These are phyloP conservation scores for Diaporthe nobilis DNA, from an alignment of 2,329 filamentous ascomycete species.

Conservation along the genomic window DNA sequence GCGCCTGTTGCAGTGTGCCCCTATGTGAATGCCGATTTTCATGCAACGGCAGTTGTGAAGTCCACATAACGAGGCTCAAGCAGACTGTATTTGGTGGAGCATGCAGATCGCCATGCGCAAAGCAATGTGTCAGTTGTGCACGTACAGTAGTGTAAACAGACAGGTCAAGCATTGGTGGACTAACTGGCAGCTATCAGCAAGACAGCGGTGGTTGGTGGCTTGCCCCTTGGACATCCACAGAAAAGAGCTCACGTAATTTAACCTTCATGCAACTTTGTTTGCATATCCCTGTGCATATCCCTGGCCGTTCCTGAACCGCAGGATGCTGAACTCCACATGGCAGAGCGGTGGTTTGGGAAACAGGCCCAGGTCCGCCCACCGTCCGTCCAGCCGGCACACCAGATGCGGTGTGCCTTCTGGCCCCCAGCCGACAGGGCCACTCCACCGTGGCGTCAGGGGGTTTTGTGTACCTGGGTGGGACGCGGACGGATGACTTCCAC, in stretches of 20 bases:
- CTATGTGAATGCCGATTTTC: neutral
- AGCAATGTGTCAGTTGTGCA: neutral
- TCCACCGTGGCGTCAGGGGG: constrained; percentile 24
- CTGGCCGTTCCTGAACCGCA: constrained; percentile 6
- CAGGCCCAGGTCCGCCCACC: neutral
- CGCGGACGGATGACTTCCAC: constrained; percentile 22
- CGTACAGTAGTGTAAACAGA: neutral
- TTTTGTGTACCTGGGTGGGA: neutral
- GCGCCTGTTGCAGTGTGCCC: neutral
- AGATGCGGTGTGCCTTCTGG: constrained; percentile 22
- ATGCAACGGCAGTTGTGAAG: neutral
- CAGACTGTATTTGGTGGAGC: constrained; percentile 19
- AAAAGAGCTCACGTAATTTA: constrained; percentile 16
- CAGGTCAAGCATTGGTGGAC: neutral
- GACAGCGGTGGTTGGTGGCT: constrained; percentile 8
- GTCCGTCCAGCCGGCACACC: neutral
- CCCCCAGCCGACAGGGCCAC: neutral
- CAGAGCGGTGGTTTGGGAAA: neutral
- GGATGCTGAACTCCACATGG: neutral
- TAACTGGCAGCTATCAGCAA: neutral
- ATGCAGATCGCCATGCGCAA: constrained; percentile 8
- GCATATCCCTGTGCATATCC: neutral
- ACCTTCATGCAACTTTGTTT: constrained; percentile 5
- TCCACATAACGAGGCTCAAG: constrained; percentile 3
- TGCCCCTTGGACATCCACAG: constrained; percentile 18